Conservation (phyloP, 345 rosid genomes). For the Iberis pinnata region DNA sequence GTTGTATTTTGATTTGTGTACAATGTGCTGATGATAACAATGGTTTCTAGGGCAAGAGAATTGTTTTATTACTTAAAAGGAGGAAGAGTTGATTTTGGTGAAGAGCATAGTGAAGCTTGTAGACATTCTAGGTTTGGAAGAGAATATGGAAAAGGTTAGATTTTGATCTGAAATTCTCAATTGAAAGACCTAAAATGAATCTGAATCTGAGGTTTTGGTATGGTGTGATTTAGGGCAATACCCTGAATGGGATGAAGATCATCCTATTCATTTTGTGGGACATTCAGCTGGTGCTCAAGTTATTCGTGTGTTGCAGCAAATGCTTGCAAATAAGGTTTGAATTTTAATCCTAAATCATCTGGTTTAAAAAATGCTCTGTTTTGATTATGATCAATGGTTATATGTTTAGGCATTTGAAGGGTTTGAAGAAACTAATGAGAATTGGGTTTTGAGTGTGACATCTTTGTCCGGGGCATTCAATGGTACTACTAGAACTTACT, state of each 20-base stretch:
- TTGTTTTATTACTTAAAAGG: conserved; percentile 94
- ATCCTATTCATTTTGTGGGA: conserved; percentile 94
- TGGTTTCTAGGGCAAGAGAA: conserved; percentile 76
- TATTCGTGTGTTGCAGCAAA: conserved; percentile 95
- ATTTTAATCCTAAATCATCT: no score
- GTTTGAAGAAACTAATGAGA: conserved; percentile 69
- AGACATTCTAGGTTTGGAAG: conserved; percentile 93
- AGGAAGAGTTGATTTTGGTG: conserved; percentile 87
- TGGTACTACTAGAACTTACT: conserved; percentile 83
- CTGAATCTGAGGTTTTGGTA: neutral
- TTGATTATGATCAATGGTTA: conserved; percentile 7
- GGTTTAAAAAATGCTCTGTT: no score
- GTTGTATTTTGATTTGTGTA: no score
- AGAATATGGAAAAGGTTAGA: conserved; percentile 61
- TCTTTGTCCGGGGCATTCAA: conserved; percentile 93
- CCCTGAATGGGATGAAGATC: conserved; percentile 91
- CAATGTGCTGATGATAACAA: no score
- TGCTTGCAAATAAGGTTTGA: conserved; percentile 79
- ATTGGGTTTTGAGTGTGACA: conserved; percentile 91
- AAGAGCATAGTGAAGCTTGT: conserved; percentile 80
- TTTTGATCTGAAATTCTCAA: neutral
- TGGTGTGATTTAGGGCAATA: conserved; percentile 55
- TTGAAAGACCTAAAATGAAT: no score
- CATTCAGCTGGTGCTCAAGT: conserved; percentile 99
- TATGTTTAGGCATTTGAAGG: conserved; percentile 64